Evolutionary conservation across 1,284 basidiomycete species (phyloP).

Genomic region (Ustilago lituana): DNA sequence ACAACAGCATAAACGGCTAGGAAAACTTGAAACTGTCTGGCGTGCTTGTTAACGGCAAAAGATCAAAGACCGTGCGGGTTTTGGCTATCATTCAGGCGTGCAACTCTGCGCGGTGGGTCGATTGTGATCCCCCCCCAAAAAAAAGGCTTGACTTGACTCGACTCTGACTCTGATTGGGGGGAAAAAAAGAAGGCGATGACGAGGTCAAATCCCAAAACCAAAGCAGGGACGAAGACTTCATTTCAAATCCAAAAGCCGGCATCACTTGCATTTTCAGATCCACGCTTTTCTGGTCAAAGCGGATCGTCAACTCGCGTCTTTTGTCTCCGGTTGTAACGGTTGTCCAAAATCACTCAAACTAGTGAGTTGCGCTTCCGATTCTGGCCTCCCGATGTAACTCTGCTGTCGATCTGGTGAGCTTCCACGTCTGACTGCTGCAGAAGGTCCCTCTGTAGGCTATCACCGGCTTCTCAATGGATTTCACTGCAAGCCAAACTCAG

Average conservation of each 20-base stretch:
- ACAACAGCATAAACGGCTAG: background rate
- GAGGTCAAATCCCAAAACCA: too few species aligned
- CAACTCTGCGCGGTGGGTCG: background rate
- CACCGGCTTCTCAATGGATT: too few species aligned
- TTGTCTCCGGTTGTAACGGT: background rate
- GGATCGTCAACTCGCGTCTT: background rate
- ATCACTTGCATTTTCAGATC: conserved; percentile 5
- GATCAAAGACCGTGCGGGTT: conserved; percentile 31
- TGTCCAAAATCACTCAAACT: too few species aligned
- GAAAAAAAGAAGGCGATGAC: too few species aligned
- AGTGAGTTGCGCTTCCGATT: too few species aligned
- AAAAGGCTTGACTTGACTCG: background rate
- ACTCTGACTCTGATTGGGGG: too few species aligned
- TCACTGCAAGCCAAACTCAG: too few species aligned
- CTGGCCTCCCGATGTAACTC: background rate
- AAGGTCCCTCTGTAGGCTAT: too few species aligned
- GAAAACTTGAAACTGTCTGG: conserved; percentile 8
- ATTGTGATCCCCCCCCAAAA: background rate
- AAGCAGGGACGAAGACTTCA: background rate
- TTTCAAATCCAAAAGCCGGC: conserved; percentile 14
- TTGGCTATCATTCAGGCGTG: conserved; percentile 23
- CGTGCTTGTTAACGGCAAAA: background rate
- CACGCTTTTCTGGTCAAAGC: background rate
- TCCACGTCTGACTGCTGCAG: too few species aligned
- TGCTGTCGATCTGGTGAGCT: background rate